Conservation (phyloP, 768 basidiomycete genomes). For the Mrakia gelida region DNA sequence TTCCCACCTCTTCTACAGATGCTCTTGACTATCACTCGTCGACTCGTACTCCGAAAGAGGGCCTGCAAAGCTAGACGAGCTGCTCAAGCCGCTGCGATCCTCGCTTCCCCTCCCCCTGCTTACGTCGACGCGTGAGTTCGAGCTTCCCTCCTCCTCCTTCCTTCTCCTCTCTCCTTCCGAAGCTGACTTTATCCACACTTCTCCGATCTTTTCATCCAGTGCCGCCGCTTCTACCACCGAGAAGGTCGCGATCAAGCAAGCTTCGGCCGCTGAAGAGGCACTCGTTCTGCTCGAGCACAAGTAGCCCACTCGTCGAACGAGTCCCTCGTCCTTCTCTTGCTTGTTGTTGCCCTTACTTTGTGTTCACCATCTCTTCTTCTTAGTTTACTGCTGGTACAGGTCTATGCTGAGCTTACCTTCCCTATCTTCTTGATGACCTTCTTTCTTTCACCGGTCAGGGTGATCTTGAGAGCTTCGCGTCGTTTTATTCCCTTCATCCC, state of each 20-base stretch:
- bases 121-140: slow-evolving; percentile 10
- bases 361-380: too few relatives aligned
- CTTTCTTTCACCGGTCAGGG: too few relatives aligned
- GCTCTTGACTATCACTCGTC: slow-evolving; percentile 6
- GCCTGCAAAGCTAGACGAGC: slow-evolving; percentile 10
- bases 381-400: too few relatives aligned
- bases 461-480: too few relatives aligned
- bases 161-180: background rate
- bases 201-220: background rate
- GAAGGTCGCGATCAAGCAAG: background rate
- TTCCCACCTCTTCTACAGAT: background rate
- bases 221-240: background rate
- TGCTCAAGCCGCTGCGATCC: background rate
- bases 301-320: background rate
- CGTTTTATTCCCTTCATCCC: too few relatives aligned
- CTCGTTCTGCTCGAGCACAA: background rate
- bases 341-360: too few relatives aligned
- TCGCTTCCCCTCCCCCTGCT: background rate
- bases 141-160: background rate
- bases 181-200: background rate
- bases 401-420: too few relatives aligned
- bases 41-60: background rate
- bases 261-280: background rate
- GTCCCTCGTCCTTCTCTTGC: too few relatives aligned
- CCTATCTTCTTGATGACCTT: too few relatives aligned